Conservation (phyloP, 2,329 filamentous ascomycete genomes). For the Didymella pinodella region DNA sequence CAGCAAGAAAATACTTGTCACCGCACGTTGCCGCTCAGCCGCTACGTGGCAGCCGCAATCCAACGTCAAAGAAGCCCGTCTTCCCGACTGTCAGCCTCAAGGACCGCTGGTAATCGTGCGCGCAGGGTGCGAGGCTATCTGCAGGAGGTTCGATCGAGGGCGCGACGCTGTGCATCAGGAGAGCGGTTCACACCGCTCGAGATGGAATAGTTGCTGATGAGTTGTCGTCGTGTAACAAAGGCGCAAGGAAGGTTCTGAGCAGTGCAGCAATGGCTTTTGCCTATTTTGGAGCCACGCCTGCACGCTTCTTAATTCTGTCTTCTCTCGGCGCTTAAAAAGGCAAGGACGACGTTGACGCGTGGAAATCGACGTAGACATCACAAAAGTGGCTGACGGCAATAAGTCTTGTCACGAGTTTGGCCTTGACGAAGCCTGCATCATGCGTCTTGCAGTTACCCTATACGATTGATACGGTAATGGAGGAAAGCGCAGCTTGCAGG, state of each 20-base stretch:
- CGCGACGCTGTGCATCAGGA: constrained; percentile 22
- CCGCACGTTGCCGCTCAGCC: constrained; percentile 34
- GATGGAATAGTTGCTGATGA: constrained; percentile 24
- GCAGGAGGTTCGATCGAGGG: constrained; percentile 34
- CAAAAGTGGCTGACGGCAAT: constrained; percentile 28
- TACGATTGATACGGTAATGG: constrained; percentile 15
- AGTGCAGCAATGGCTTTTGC: constrained; percentile 13
- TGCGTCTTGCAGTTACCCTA: neutral
- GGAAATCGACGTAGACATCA: constrained; percentile 10
- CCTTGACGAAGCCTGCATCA: constrained; percentile 14
- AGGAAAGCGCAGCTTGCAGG: constrained; percentile 38
- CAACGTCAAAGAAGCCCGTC: constrained; percentile 29
- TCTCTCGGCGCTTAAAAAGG: constrained; percentile 5
- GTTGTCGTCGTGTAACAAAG: constrained; percentile 29
- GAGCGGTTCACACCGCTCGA: constrained; percentile 14
- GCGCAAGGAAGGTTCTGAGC: constrained; percentile 21
- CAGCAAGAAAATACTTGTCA: constrained; percentile 30
- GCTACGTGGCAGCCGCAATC: constrained; percentile 34
- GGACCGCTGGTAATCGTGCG: constrained; percentile 1
- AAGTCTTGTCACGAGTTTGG: constrained; percentile 10
- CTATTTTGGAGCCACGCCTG: constrained; percentile 7
- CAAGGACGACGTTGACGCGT: constrained; percentile 13
- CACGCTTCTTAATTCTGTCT: constrained; percentile 5
- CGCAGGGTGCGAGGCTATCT: constrained; percentile 11
- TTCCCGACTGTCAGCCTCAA: constrained; percentile 10